A percentile compares a stretch with the other conserved stretches of the same genome.
Conservation (phyloP, 2,329 filamentous ascomycete species). For the Cladosporium sp. region DNA sequence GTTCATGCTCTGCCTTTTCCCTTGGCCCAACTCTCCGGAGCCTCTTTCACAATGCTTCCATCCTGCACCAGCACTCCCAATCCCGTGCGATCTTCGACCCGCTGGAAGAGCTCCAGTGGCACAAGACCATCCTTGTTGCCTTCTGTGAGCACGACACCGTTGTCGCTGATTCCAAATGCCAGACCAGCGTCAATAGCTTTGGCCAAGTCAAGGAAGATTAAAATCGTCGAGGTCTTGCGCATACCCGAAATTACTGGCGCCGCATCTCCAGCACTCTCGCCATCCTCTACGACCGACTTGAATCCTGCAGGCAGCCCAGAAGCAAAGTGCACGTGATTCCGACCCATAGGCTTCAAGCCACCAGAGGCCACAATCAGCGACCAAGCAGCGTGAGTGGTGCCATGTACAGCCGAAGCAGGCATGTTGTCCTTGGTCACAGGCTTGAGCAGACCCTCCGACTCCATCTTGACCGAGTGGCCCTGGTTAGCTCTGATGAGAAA, state of each 20-base stretch:
- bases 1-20: conserved; percentile 39
- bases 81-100: conserved; percentile 63
- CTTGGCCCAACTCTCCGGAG: conserved; percentile 59
- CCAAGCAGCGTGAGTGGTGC: conserved; percentile 85
- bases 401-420: conserved; percentile 67
- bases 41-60: conserved; percentile 65
- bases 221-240: conserved; percentile 57
- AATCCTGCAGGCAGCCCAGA: conserved; percentile 62
- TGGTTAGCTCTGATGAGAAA: conserved; percentile 95
- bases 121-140: conserved; percentile 61
- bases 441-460: conserved; percentile 68
- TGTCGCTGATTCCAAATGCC: conserved; percentile 59
- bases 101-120: conserved; percentile 66
- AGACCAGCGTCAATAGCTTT: conserved; percentile 75
- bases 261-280: conserved; percentile 18
- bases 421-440: conserved; percentile 59
- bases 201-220: conserved; percentile 77
- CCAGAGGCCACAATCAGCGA: conserved; percentile 70
- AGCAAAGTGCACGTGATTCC: conserved; percentile 90
- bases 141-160: conserved; percentile 49
- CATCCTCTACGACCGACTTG: conserved; percentile 33
- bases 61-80: conserved; percentile 69
- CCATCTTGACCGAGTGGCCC: conserved; percentile 80
- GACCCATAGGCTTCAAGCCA: conserved; percentile 75
- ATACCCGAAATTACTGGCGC: conserved; percentile 61